These are phyloP conservation scores for Botryotinia convoluta DNA, from an alignment of 2,329 filamentous ascomycete species.

Conservation along the genomic window DNA sequence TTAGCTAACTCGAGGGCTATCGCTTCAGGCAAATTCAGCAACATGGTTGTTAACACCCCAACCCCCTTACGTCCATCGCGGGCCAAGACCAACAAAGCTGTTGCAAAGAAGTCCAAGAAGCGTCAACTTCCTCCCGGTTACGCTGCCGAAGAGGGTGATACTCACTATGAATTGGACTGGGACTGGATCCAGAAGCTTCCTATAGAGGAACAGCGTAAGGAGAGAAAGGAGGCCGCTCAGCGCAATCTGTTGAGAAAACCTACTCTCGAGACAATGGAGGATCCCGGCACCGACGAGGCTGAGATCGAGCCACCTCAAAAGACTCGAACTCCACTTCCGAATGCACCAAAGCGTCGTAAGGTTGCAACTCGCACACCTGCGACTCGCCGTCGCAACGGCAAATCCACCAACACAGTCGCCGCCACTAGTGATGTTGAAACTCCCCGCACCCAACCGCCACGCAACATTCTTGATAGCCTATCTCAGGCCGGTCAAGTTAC, in stretches of 20 bases:
- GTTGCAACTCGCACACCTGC: not conserved
- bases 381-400: not conserved
- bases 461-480: not conserved
- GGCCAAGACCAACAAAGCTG: not conserved
- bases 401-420: not conserved
- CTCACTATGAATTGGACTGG: not conserved
- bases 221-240: not conserved
- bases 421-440: not conserved
- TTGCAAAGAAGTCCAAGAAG: not conserved
- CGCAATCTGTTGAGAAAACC: not conserved
- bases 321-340: not conserved
- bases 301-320: too few species aligned
- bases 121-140: too few species aligned
- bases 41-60: not conserved
- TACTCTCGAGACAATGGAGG: not conserved
- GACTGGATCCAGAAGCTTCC: not conserved
- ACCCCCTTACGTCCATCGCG: not conserved
- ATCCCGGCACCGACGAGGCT: too few species aligned
- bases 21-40: not conserved
- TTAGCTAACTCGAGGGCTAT: not conserved
- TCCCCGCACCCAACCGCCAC: not conserved
- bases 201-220: not conserved
- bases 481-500: not conserved
- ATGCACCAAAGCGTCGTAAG: not conserved
- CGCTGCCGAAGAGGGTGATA: not conserved